Base-by-base conservation (phyloP, 2,329 filamentous ascomycete species). In the Fusarium chlamydosporum region DNA sequence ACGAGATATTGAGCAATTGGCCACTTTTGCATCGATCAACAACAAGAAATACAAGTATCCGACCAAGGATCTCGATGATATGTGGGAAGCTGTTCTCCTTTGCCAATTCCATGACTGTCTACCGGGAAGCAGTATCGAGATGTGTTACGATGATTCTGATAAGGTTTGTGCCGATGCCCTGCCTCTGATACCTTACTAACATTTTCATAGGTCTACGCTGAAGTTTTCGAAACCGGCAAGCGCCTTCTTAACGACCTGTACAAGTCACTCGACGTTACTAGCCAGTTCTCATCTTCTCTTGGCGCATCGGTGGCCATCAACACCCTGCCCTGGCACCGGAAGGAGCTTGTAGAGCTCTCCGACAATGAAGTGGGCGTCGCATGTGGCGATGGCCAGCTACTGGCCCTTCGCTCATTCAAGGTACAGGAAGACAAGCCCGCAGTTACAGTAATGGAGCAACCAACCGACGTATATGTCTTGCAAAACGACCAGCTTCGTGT, bases 101-200 rank as follows among this genome's bases (percentile, higher is more conserved):
- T 98, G 95, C 71, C 96, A 99, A 75, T 99, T 99, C 84, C 96
- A 99, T 71, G 96, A 99, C 77, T 98, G 96, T 77, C 85, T 99
- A 52, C 96, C 96, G 1, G 96, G 96, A 57, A 97, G 93, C 76
- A 92, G 89, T 34, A 98, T 99, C 73, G 94, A 96, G 79, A 97
- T 98, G 94, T 97, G 94, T 79, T 98, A 98, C 74, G 93, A 97
- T 77, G 96, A 99, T 77, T 97, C 94, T 4, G 92, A 97, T 76
- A 87, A 94, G 81, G 87, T 88, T 79, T 77, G 81, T 35, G 8
- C 4, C 29, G 11, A 11, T 26, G 4, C 31, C 18, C 9, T 29
- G 6, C 4, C 20, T 38, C 11, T 29, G 26, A 4, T 13, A 13
- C 33, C 41, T 42, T 61, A 20, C 43, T 57, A 65, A 73, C 27